phyloP scores from a whole-genome alignment of 1,284 basidiomycete genomes.

The Microbotryomycetes sp. region DNA sequence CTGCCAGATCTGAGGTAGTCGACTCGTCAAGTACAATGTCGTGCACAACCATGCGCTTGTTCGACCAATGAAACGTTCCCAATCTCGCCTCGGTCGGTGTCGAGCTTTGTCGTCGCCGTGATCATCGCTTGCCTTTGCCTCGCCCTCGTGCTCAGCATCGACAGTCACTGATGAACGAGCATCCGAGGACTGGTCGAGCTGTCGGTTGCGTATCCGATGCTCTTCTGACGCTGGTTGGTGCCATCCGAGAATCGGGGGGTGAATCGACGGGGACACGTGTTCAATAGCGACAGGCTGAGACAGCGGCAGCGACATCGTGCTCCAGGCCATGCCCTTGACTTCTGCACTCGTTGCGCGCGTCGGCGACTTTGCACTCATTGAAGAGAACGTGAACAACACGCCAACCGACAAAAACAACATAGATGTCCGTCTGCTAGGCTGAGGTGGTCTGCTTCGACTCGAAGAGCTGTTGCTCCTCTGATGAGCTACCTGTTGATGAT shows the following conservation, averaged over 20 bases:
- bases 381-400: constrained; percentile 17
- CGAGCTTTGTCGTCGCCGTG: not conserved
- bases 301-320: not conserved
- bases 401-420: constrained; percentile 29
- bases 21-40: constrained; percentile 78
- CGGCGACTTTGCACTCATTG: no score
- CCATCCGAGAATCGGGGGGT: no score
- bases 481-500: not conserved
- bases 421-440: constrained; percentile 13
- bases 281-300: not conserved
- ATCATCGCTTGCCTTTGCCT: not conserved
- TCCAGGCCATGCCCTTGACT: not conserved
- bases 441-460: constrained; percentile 26
- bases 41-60: constrained; percentile 89
- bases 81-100: constrained; percentile 1
- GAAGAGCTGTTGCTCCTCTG: constrained; percentile 8
- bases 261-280: not conserved
- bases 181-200: not conserved
- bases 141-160: not conserved
- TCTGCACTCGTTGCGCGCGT: not conserved
- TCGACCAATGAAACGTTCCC: constrained; percentile 63
- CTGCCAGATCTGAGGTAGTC: constrained; percentile 94
- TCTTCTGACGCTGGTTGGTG: not conserved
- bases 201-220: no score
- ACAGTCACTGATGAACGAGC: not conserved